Conservation (phyloP, 2,329 filamentous ascomycete genomes). For the Alternaria incomplexa region DNA sequence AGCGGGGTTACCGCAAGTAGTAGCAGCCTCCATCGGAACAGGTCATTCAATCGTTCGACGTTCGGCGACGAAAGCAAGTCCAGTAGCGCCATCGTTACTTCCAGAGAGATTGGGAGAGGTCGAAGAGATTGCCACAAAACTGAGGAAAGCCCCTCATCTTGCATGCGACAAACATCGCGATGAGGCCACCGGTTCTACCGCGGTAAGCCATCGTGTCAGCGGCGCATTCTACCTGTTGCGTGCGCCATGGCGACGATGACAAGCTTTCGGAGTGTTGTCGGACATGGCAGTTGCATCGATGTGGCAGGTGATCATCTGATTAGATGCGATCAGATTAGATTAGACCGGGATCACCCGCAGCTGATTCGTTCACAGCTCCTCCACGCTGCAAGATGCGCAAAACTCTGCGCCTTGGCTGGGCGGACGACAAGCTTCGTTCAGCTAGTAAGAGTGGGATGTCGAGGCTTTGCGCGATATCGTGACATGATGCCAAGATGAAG, state of each 20-base stretch:
- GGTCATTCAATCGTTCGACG: fast-evolving
- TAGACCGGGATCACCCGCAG: neutral
- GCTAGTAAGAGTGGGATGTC: neutral
- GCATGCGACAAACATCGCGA: neutral
- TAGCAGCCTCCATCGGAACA: neutral
- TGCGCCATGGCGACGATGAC: neutral
- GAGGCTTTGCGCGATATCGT: neutral
- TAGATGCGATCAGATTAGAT: slow-evolving; percentile 5
- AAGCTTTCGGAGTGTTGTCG: neutral
- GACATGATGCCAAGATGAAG: neutral
- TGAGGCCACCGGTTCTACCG: neutral
- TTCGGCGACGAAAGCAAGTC: neutral
- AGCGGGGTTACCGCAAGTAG: neutral
- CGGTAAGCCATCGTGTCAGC: neutral
- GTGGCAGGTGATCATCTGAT: slow-evolving; percentile 1
- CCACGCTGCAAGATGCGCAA: neutral
- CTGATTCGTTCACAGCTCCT: neutral
- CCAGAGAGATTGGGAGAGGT: neutral
- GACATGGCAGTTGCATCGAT: neutral
- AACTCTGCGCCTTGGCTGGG: neutral
- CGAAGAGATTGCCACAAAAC: neutral
- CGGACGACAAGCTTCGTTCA: neutral
- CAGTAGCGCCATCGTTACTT: neutral
- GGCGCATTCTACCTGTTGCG: neutral
- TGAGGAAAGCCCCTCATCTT: neutral